These are phyloP conservation scores for Sarocladium brachiariae DNA, from an alignment of 2,329 filamentous ascomycete genomes.

Conservation along the genomic window DNA sequence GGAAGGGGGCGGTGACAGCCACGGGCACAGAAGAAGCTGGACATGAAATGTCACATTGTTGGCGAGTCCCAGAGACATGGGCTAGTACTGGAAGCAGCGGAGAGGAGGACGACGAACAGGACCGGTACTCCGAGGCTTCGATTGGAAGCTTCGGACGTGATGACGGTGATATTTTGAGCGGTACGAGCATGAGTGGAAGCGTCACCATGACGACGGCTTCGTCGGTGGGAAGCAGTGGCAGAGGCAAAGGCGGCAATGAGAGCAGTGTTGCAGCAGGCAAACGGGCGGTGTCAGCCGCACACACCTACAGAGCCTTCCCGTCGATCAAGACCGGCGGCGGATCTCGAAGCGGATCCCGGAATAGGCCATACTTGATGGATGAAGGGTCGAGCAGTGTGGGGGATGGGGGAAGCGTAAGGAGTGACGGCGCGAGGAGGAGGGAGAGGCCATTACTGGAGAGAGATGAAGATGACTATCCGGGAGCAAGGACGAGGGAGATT, in stretches of 20 bases:
- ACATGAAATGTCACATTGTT: constrained; percentile 48
- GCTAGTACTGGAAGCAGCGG: constrained; percentile 19
- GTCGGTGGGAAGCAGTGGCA: constrained; percentile 1
- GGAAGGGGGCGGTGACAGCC: constrained; percentile 30
- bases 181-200: constrained; percentile 12
- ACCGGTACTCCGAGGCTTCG: constrained; percentile 4
- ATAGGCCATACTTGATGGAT: background rate
- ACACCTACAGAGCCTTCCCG: background rate
- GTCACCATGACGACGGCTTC: constrained; percentile 8
- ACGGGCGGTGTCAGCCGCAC: background rate
- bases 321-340: background rate
- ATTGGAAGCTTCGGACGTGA: background rate
- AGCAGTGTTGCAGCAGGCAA: constrained; percentile 7
- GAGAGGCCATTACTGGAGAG: constrained; percentile 5
- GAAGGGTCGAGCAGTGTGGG: background rate
- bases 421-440: background rate
- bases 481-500: constrained; percentile 5
- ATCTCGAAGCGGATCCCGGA: background rate
- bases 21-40: constrained; percentile 27
- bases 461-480: background rate
- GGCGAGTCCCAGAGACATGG: constrained; percentile 21
- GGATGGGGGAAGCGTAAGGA: background rate
- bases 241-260: background rate
- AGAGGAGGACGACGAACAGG: constrained; percentile 18
- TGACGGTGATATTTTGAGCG: constrained; percentile 5